Evolutionary conservation across 1,284 basidiomycete genomes (phyloP).

Genomic region (Anthracocystis setariae): DNA sequence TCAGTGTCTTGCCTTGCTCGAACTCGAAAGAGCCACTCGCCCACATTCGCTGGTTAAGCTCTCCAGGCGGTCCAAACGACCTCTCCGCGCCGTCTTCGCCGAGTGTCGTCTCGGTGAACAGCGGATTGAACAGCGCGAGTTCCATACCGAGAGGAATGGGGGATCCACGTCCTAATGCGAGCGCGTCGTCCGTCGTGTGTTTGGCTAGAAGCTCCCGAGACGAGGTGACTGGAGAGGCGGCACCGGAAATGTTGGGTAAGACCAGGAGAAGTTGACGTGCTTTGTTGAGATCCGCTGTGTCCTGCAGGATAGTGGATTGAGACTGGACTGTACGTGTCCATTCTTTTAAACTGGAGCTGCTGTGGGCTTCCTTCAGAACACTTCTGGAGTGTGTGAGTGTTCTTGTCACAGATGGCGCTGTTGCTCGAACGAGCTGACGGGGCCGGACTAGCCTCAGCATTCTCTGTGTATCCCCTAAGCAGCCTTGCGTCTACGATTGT

Average conservation of each 20-base stretch:
- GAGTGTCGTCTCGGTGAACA: conserved; percentile 30
- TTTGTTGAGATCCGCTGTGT: conserved; percentile 43
- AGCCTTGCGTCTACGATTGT: too few species aligned
- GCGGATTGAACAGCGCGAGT: conserved; percentile 42
- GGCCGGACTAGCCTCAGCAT: conserved; percentile 14
- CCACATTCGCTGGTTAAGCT: conserved; percentile 49
- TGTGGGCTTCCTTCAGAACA: not conserved
- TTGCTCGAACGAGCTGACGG: conserved; percentile 11
- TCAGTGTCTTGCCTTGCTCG: conserved; percentile 17
- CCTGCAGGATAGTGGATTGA: conserved; percentile 23
- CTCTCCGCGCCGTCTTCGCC: conserved; percentile 32
- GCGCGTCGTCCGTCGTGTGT: conserved; percentile 19
- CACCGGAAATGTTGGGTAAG: conserved; percentile 14
- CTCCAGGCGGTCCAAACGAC: conserved; percentile 41
- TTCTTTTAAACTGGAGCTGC: conserved; percentile 18
- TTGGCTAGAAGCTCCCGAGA: conserved; percentile 15
- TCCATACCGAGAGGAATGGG: conserved; percentile 31
- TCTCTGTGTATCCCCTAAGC: not conserved
- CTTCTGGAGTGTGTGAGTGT: not conserved
- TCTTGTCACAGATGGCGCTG: not conserved
- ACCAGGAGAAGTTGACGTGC: conserved; percentile 37
- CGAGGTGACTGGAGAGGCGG: conserved; percentile 4
- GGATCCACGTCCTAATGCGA: conserved; percentile 2
- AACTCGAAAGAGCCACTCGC: conserved; percentile 46
- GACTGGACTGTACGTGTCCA: conserved; percentile 23